phyloP scores from a whole-genome alignment of 352 stramenopile genomes.

The Pythium oligandrum region DNA sequence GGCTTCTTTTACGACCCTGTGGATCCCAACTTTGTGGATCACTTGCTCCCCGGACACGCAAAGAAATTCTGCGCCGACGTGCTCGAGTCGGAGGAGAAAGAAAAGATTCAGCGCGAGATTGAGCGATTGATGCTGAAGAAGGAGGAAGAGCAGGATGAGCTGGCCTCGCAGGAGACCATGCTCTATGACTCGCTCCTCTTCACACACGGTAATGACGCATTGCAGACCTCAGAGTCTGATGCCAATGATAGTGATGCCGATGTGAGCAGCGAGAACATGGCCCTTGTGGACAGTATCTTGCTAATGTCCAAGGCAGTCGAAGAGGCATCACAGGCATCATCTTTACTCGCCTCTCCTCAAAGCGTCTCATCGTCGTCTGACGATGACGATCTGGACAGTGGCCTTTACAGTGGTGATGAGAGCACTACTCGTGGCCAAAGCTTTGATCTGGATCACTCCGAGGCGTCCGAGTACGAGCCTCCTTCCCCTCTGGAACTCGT shows the following conservation, averaged over 20 bases:
- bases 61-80: conserved; percentile 74
- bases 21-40: conserved; percentile 81
- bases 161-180: conserved; percentile 17
- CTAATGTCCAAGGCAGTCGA: conserved; percentile 71
- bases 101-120: conserved; percentile 81
- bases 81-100: conserved; percentile 74
- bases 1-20: conserved; percentile 83
- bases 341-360: conserved; percentile 29
- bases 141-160: conserved; percentile 29
- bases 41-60: conserved; percentile 68
- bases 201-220: conserved; percentile 6
- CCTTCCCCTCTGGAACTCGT: conserved; percentile 51
- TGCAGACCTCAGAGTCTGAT: neutral
- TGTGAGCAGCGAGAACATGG: conserved; percentile 53
- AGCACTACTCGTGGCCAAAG: conserved; percentile 1
- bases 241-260: conserved; percentile 23
- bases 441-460: too few species aligned
- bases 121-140: conserved; percentile 76
- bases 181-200: conserved; percentile 31
- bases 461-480: too few species aligned
- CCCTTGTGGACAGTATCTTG: conserved; percentile 72
- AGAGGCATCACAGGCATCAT: conserved; percentile 35
- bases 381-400: conserved; percentile 34
- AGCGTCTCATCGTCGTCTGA: conserved; percentile 55
- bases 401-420: conserved; percentile 30